Conservation (phyloP, 305 asterid species). For the Vinca major region DNA sequence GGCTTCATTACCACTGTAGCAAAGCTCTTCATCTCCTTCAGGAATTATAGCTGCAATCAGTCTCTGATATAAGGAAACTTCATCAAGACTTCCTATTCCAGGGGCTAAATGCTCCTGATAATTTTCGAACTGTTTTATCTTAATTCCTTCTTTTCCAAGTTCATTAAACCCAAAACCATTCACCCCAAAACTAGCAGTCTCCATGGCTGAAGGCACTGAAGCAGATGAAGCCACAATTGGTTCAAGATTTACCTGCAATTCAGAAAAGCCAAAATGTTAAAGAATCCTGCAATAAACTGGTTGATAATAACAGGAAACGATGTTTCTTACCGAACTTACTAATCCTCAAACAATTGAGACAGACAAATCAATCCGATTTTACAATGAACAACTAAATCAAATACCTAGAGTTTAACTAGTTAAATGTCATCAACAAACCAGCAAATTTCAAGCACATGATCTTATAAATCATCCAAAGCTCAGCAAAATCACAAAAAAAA, state of each 20-base stretch:
- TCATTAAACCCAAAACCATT: conserved; percentile 39
- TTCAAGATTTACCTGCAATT: conserved; percentile 43
- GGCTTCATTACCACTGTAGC: conserved; percentile 39
- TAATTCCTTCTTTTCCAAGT: conserved; percentile 43
- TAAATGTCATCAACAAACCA: too few species aligned
- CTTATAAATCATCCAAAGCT: too few species aligned
- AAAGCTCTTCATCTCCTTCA: conserved; percentile 50
- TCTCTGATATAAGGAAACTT: conserved; percentile 64
- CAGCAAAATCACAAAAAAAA: too few species aligned
- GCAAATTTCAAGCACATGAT: too few species aligned
- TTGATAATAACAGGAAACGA: neutral
- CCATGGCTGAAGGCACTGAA: conserved; percentile 40
- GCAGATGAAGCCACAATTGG: conserved; percentile 29
- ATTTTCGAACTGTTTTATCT: conserved; percentile 36
- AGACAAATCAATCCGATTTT: neutral
- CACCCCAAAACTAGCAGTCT: conserved; percentile 28
- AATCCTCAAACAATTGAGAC: neutral
- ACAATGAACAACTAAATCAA: too few species aligned
- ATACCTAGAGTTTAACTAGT: too few species aligned
- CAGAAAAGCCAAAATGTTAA: conserved; percentile 2
- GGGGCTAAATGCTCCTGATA: conserved; percentile 39
- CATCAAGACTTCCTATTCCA: conserved; percentile 38
- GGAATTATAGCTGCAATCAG: conserved; percentile 76
- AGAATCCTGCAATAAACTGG: conserved; percentile 3
- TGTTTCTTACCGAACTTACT: neutral